Conservation (phyloP, 2,329 filamentous ascomycete species). For the Monosporascus sp. region DNA sequence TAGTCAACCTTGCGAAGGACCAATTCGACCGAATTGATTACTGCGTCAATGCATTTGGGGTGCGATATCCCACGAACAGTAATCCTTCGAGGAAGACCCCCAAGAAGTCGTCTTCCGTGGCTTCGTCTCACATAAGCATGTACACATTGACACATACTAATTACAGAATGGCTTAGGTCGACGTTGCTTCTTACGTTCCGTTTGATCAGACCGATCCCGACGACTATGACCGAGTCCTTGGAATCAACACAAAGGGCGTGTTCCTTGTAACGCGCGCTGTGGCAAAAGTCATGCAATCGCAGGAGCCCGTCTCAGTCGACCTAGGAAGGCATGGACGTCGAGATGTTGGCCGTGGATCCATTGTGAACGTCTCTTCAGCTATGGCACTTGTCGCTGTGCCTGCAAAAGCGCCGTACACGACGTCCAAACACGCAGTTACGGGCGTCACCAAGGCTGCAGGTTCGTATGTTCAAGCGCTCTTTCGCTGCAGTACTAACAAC, state of each 20-base stretch:
- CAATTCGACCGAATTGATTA: conserved; percentile 17
- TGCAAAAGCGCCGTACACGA: conserved; percentile 14
- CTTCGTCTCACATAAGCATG: too few species aligned
- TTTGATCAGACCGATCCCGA: conserved; percentile 15
- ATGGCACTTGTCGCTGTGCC: conserved; percentile 16
- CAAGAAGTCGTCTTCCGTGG: too few species aligned
- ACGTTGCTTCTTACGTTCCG: conserved; percentile 14
- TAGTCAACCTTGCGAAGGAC: conserved; percentile 3
- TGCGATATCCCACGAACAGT: neutral
- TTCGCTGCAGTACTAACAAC: neutral
- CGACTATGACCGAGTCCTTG: conserved; percentile 17
- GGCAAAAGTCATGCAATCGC: conserved; percentile 12
- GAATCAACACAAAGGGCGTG: conserved; percentile 14
- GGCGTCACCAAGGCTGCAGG: conserved; percentile 17
- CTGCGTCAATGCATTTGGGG: conserved; percentile 12
- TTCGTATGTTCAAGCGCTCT: conserved; percentile 1
- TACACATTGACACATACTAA: neutral
- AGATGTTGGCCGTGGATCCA: conserved; percentile 21
- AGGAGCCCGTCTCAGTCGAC: conserved; percentile 8
- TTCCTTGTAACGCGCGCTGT: conserved; percentile 14
- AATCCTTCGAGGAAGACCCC: too few species aligned
- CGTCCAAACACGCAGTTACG: conserved; percentile 22
- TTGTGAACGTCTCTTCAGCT: conserved; percentile 24
- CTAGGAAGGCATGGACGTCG: conserved; percentile 11
- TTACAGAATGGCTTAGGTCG: conserved; percentile 5